Evolutionary conservation across 163 green algal genomes (phyloP).

Genomic region (Coccomyxa subellipsoidea): DNA sequence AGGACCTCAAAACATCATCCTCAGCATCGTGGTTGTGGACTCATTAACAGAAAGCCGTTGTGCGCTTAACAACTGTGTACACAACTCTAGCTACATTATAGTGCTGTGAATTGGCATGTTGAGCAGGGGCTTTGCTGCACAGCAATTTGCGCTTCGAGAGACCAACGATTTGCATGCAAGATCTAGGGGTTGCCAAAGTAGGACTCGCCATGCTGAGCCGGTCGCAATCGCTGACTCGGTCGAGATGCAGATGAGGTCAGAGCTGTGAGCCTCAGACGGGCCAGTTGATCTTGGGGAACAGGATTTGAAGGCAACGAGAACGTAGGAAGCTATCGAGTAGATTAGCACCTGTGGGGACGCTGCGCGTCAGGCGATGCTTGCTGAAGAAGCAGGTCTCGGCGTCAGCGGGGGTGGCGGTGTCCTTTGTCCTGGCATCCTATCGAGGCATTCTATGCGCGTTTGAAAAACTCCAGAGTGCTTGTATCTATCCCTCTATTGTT

Average conservation of each 20-base stretch:
- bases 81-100: no score
- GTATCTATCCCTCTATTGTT: background rate
- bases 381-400: background rate
- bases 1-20: no score
- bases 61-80: no score
- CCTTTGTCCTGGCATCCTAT: background rate
- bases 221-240: background rate
- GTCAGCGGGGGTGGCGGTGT: background rate
- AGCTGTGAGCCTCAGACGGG: background rate
- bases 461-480: no score
- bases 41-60: no score
- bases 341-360: background rate
- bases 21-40: no score
- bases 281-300: background rate
- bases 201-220: background rate
- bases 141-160: no score
- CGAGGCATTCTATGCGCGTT: background rate
- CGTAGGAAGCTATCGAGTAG: background rate
- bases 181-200: background rate
- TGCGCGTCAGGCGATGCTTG: background rate
- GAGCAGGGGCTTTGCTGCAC: no score
- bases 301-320: background rate
- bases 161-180: no score
- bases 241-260: background rate
- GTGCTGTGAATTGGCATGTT: no score